Conservation (phyloP, 179 eudicot species). For the Patellifolia procumbens region DNA sequence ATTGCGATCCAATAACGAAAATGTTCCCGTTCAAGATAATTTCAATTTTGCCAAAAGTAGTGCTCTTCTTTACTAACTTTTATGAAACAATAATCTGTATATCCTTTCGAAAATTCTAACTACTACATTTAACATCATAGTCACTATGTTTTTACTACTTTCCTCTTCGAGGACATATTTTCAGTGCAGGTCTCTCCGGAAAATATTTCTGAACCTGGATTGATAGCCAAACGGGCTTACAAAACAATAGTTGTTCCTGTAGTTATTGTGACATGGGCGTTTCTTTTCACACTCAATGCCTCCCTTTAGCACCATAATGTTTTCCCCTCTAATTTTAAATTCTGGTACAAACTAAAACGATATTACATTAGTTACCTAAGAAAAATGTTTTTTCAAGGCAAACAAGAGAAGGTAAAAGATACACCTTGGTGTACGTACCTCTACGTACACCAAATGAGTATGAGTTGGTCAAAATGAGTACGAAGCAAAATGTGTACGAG, state of each 20-base stretch:
- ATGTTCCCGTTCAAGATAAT: not conserved
- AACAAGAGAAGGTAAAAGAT: too few species aligned
- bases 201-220: not conserved
- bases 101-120: not conserved
- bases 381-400: too few species aligned
- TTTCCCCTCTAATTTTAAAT: too few species aligned
- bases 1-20: not conserved
- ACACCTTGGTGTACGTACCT: too few species aligned
- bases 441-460: too few species aligned
- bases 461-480: too few species aligned
- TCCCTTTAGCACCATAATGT: not conserved
- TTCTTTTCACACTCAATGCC: not conserved
- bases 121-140: not conserved
- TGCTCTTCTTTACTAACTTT: not conserved
- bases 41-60: not conserved
- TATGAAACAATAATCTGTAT: not conserved
- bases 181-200: not conserved
- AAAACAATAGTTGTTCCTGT: not conserved
- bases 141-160: not conserved
- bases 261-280: not conserved
- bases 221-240: not conserved
- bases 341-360: not conserved
- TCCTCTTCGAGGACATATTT: not conserved
- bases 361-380: too few species aligned
- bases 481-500: too few species aligned